phyloP scores from a whole-genome alignment of 352 stramenopile genomes.

The Globisporangium emineosum region DNA sequence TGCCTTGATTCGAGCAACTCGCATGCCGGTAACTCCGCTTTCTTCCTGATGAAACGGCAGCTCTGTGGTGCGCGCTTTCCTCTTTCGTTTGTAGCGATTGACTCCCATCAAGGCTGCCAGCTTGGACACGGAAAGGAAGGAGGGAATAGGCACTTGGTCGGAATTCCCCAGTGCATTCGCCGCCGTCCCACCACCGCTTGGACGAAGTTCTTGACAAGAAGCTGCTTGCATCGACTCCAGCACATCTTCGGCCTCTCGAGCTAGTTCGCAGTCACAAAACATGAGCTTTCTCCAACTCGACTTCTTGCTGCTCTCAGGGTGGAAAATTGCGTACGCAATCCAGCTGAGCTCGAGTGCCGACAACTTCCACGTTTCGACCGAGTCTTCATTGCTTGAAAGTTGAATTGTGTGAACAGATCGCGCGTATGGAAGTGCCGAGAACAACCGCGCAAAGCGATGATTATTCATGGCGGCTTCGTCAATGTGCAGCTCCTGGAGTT shows the following conservation, averaged over 20 bases:
- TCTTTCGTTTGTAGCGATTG: conserved; percentile 2
- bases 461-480: background rate
- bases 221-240: background rate
- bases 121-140: background rate
- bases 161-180: background rate
- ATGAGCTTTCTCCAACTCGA: conserved; percentile 9
- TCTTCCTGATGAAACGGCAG: no score
- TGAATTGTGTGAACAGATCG: background rate
- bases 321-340: conserved; percentile 6
- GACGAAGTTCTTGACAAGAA: background rate
- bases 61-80: background rate
- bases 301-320: background rate
- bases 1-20: background rate
- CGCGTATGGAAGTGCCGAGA: background rate
- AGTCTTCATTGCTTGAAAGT: background rate
- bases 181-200: background rate
- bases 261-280: conserved; percentile 1
- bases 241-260: background rate
- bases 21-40: no score
- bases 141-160: background rate
- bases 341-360: conserved; percentile 1
- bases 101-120: background rate
- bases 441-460: conserved; percentile 1
- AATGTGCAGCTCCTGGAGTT: background rate
- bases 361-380: background rate